Base-by-base conservation (phyloP, 352 stramenopile genomes). In the Globisporangium paddicum region DNA sequence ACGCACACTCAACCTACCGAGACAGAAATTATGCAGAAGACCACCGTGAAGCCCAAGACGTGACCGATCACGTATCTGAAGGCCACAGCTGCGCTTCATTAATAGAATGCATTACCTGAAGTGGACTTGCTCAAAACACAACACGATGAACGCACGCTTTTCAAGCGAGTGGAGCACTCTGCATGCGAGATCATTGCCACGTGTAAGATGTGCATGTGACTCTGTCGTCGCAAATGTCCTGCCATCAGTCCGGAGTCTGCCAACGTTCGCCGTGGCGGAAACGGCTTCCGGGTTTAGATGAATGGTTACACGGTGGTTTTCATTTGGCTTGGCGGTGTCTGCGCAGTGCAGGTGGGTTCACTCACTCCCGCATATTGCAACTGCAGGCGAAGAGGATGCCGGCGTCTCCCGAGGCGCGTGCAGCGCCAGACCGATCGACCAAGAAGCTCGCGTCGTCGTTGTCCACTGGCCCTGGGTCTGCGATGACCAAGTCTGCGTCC, bases 61-160 rank as follows among this genome's bases (percentile, higher is more conserved):
- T 48, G 42, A 49, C 4, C 10, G n/a, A 35, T 7, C 30, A 58
- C n/a, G 25, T 50, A 18, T 50, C 11, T 44, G 38, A 51, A 47
- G 44, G 11, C 16, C 37, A 54, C 21, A 38, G 34, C 55, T 61
- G 34, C 55, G 52, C 52, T 58, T 58, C 28, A 30, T 50, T 61
- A 69, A 76, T 74, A 69, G 62, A 73, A 41, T 71, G 59, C 40
- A 68, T 67, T 60, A 50, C 53, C 60, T 35, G 47, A n/a, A n/a
- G n/a, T n/a, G n/a, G n/a, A n/a, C n/a, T n/a, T n/a, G n/a, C n/a
- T n/a, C n/a, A n/a, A n/a, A n/a, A n/a, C n/a, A n/a, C n/a, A n/a
- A n/a, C n/a, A n/a, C n/a, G 38, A 44, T 7, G 16, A 5, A 44
- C 38, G 38, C 16, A 7, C 11, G 38, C 16, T 44, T 18, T 19